Evolutionary conservation across 768 basidiomycete species (phyloP), one percentile per base, ranked within the genome.

Genomic region (Nidularia pulvinata): DNA sequence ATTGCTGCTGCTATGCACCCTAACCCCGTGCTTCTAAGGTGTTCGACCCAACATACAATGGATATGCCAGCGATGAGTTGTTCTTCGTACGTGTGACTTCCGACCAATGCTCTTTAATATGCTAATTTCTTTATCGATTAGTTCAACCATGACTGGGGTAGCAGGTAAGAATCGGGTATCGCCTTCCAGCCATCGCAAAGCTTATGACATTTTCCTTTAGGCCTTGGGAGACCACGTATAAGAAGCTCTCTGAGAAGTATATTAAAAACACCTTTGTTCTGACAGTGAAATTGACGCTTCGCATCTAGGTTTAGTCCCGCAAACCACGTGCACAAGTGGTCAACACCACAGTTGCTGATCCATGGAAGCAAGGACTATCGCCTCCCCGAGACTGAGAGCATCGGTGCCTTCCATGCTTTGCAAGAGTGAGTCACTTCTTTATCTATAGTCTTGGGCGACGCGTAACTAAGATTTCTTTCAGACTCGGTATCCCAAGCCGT

Each of bases 291-390:
- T 4, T 30, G 4, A 30, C 25, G 25, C 25, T 34, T 22, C 44
- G 33, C 33, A 45, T 37, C 14, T 19, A 89, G 87, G 61, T 89
- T 74, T 70, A 95, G 84, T 71, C 94, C 95, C 14, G 75, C 83
- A 33, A 88, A 93, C 67, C 91, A 84, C 60, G 92, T 95, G 5
- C 63, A 78, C 55, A 90, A 90, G 53, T 96, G 93, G 92, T 82
- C 83, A 13, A 95, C 90, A 0, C 95, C 95, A 5, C 82, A 92
- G 66, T 70, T 97, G 16, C 70, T 91, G 50, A 87, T 96, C 52
- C 95, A 97, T 57, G 85, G 91, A 19, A 90, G 89, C 58, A 93
- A 89, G 69, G 94, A 96, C 65, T 96, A 87, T 62, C 85, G 94
- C 33, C 74, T 97, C 36, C 87, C 92, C 0, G 93, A 95, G 63